A percentile compares a stretch with the other conserved stretches of the same genome.
Evolutionary conservation across 371 early-diverging fungal genomes (phyloP).

Genomic region (Mucor piriformis): DNA sequence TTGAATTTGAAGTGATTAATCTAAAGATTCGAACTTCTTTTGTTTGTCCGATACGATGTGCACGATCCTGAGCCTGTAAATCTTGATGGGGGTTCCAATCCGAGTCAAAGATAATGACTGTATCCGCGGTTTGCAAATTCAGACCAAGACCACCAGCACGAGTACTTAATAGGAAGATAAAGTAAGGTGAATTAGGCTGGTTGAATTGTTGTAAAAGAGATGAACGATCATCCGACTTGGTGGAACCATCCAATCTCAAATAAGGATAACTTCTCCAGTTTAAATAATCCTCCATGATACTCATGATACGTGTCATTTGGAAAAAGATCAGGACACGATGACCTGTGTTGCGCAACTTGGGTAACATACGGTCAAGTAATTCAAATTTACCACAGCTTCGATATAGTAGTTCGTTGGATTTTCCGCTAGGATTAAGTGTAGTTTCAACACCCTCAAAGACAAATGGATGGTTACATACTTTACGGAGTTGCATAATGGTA

Average conservation of each 20-base stretch:
- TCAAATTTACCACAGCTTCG: conserved; percentile 97
- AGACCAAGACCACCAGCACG: conserved; percentile 99
- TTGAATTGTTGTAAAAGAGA: conserved; percentile 85
- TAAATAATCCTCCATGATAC: conserved; percentile 96
- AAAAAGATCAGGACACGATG: conserved; percentile 98
- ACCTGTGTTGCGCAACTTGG: conserved; percentile 85
- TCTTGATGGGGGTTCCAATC: conserved; percentile 99
- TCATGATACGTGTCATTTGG: conserved; percentile 99
- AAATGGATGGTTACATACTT: conserved; percentile 99
- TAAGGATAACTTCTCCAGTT: conserved; percentile 76
- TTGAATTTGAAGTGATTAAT: conserved; percentile 90
- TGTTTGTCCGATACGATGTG: conserved; percentile 99
- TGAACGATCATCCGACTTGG: conserved; percentile 92
- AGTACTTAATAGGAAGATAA: conserved; percentile 97
- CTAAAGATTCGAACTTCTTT: conserved; percentile 98
- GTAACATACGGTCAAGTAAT: conserved; percentile 95
- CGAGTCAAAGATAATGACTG: conserved; percentile 99
- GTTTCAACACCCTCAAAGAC: conserved; percentile 96
- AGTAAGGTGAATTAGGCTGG: conserved; percentile 78
- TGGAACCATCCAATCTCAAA: conserved; percentile 95
- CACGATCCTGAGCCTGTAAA: conserved; percentile 99
- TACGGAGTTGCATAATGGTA: conserved; percentile 98
- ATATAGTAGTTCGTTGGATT: conserved; percentile 65
- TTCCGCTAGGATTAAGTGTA: conserved; percentile 65
- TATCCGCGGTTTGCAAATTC: conserved; percentile 99